Percentiles rank a stretch among this genome's conserved stretches.
Evolutionary conservation across 331 rosid genomes (phyloP).

Genomic region (Phaseolus coccineus): DNA sequence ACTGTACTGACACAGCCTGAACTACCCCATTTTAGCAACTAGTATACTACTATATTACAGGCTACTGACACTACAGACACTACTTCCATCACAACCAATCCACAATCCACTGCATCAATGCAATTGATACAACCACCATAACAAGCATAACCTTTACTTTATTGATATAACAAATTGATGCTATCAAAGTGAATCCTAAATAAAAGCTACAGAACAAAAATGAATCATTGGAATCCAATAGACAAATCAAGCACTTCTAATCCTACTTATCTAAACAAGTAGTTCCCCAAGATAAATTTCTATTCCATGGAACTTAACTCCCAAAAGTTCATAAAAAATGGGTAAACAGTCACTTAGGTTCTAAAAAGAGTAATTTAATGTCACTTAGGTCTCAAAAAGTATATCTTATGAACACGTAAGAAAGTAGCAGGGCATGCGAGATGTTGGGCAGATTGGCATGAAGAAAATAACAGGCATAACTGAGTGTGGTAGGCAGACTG

Average conservation of each 20-base stretch:
- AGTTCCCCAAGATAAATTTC: not conserved
- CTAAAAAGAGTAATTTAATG: no score
- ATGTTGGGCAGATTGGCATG: no score
- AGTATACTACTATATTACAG: not conserved
- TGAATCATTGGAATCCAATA: not conserved
- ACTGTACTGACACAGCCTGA: not conserved
- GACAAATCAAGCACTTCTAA: not conserved
- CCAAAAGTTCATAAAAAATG: not conserved
- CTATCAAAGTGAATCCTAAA: not conserved
- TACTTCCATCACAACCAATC: not conserved
- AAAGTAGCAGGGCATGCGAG: no score
- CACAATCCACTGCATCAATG: not conserved
- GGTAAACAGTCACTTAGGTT: no score
- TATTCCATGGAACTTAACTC: not conserved
- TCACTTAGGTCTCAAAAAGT: no score
- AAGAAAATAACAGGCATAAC: no score
- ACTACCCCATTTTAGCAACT: not conserved
- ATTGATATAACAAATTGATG: not conserved
- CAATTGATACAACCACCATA: not conserved
- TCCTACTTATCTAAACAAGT: not conserved
- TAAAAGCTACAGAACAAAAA: not conserved
- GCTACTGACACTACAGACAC: not conserved
- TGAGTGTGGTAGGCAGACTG: no score
- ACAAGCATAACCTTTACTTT: not conserved
- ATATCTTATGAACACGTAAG: no score